Conservation (phyloP, 1,284 basidiomycete species). For the Apiotrichum domesticum region DNA sequence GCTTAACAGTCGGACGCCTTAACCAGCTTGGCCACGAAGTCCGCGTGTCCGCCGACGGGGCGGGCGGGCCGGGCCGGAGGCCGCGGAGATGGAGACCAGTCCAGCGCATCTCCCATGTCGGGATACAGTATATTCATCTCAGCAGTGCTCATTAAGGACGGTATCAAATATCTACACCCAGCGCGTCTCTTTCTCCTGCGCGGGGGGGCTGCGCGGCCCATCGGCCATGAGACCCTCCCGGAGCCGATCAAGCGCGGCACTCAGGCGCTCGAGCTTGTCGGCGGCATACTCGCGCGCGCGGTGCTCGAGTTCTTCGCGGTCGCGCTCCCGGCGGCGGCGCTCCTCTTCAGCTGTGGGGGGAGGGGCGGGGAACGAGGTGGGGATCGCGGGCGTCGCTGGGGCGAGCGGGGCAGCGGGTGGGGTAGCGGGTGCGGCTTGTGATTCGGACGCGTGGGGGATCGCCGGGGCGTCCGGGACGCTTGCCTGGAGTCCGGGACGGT, state of each 20-base stretch:
- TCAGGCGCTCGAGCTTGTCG: conserved; percentile 5
- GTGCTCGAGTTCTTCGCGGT: neutral
- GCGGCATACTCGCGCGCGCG: neutral
- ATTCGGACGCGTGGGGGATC: neutral
- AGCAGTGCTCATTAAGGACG: too few species aligned
- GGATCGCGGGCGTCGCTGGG: neutral
- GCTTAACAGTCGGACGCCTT: too few species aligned
- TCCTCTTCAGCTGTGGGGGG: neutral
- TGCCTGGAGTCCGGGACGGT: neutral
- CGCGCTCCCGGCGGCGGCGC: neutral
- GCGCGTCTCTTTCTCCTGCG: neutral
- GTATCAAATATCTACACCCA: neutral
- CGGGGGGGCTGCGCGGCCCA: neutral
- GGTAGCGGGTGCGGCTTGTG: neutral
- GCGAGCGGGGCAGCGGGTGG: neutral
- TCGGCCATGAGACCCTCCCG: neutral
- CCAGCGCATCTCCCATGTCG: too few species aligned
- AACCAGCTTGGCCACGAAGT: too few species aligned
- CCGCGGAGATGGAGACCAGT: too few species aligned
- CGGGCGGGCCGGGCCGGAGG: too few species aligned
- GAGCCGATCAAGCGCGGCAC: neutral
- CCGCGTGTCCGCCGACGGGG: too few species aligned
- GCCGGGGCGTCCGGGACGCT: neutral
- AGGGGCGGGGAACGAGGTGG: too few species aligned
- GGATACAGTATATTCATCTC: too few species aligned